Base-by-base conservation (phyloP, 1,284 basidiomycete genomes). In the Rhodotorula glutinis region DNA sequence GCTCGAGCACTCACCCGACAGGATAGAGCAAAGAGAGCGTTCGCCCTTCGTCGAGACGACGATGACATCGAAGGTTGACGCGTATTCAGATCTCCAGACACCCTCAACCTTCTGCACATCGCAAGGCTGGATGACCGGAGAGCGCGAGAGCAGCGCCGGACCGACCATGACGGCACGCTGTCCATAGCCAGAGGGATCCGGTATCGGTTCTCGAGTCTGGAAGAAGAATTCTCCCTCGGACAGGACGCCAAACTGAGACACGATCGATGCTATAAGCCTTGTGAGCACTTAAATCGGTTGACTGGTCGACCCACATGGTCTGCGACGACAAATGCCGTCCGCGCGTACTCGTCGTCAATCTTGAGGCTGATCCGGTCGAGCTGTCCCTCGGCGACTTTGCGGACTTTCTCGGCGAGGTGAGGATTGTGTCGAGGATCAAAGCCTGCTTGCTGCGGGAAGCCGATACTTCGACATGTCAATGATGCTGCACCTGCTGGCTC, bases 61-160 rank as follows among this genome's bases (percentile, higher is more conserved):
- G n/a, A 77, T 69, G 2, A 76, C 74, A 40, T 78, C 75, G 33
- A 63, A 65, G 51, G 66, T 72, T 10, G 30, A 17, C 17, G 56
- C 55, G 33, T 76, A 71, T 47, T 73, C 75, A 5, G 68, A 63
- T 0, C 63, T 33, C 30, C 75, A 69, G 16, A 77, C 75, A 1
- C 76, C 76, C 0, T 53, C 55, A 2, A 73, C 67, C 29, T 61
- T 74, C 53, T 76, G 76, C 8, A 77, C 62, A 60, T 78, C 77
- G 56, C 73, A 74, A 0, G 76, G 75, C 33, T 75, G 70, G n/a
- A 76, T 55, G n/a, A 73, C 74, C 0, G 77, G 77, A 19, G 73
- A 70, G 0, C 77, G 67, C 7, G 67, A 74, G 11, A 77, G 68
- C 19, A 78, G 67, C 0, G 76, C 73, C 8, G 71, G 58, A 3